phyloP scores from a whole-genome alignment of 2,329 filamentous ascomycete genomes.

The Harringtonia aguacate region DNA sequence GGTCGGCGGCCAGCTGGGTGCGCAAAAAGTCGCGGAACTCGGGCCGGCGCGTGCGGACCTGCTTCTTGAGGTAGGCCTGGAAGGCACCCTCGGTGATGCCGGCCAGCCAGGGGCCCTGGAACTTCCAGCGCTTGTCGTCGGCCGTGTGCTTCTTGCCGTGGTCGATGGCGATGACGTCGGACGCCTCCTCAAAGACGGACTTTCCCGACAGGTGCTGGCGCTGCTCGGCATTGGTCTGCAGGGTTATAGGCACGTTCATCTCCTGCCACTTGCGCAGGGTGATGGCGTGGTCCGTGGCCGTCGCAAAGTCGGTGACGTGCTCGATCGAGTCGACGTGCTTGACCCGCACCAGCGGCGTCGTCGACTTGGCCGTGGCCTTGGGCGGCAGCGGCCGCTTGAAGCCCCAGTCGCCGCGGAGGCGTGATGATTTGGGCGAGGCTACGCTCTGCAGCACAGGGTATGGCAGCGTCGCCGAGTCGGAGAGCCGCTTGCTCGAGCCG shows the following conservation, averaged over 20 bases:
- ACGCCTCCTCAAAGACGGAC: constrained; percentile 50
- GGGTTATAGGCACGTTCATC: constrained; percentile 55
- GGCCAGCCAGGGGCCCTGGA: constrained; percentile 55
- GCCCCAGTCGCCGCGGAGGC: constrained; percentile 79
- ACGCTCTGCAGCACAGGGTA: constrained; percentile 80
- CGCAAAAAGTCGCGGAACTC: constrained; percentile 46
- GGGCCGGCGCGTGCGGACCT: constrained; percentile 39
- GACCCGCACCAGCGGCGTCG: constrained; percentile 66
- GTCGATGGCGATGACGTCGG: constrained; percentile 39
- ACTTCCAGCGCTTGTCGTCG: constrained; percentile 51
- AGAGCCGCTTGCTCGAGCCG: constrained; percentile 37
- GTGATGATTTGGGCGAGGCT: constrained; percentile 62
- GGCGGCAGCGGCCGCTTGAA: constrained; percentile 76
- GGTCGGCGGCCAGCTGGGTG: constrained; percentile 33
- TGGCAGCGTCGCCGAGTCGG: constrained; percentile 60
- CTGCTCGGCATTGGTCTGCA: constrained; percentile 12
- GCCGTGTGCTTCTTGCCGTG: constrained; percentile 20
- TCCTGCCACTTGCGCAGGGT: constrained; percentile 82
- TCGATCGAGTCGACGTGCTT: constrained; percentile 74
- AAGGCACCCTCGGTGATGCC: constrained; percentile 52
- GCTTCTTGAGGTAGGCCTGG: constrained; percentile 39
- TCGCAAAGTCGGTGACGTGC: constrained; percentile 80
- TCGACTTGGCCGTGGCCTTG: constrained; percentile 60
- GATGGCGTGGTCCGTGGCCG: constrained; percentile 69
- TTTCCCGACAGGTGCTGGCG: constrained; percentile 19